Conservation (phyloP, 2,329 filamentous ascomycete species). For the Periglandula ipomoeae region DNA sequence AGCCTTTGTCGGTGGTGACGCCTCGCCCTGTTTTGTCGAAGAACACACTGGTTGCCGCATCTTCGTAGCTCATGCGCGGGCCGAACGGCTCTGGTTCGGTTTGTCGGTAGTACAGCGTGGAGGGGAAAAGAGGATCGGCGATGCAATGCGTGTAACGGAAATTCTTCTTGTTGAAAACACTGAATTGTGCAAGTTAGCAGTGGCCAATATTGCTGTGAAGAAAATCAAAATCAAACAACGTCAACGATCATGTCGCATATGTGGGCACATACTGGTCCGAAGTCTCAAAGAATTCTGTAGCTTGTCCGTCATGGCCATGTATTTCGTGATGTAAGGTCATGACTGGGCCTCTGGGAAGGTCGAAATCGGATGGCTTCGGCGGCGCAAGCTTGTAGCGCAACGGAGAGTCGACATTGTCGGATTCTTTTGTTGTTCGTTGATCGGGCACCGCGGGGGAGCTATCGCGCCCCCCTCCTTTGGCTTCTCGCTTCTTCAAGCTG, state of each 20-base stretch:
- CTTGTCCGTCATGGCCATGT: constrained; percentile 37
- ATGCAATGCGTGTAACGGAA: constrained; percentile 90
- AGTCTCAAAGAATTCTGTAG: constrained; percentile 51
- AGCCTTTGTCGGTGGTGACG: constrained; percentile 86
- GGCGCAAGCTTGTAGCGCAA: constrained; percentile 56
- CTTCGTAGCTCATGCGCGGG: constrained; percentile 84
- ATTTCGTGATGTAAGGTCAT: constrained; percentile 48
- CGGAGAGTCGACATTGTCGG: constrained; percentile 36
- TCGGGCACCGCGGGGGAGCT: constrained; percentile 50
- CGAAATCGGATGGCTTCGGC: constrained; percentile 53
- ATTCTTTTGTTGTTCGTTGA: constrained; percentile 33
- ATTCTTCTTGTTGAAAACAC: constrained; percentile 57
- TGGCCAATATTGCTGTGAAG: not conserved
- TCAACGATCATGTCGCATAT: not conserved
- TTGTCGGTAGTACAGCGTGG: constrained; percentile 80
- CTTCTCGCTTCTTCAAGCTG: constrained; percentile 58
- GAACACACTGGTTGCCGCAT: constrained; percentile 76
- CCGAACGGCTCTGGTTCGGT: constrained; percentile 79
- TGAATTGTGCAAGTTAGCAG: constrained; percentile 16
- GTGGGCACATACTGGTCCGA: constrained; percentile 49
- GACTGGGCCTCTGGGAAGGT: constrained; percentile 46
- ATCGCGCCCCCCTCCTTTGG: constrained; percentile 42
- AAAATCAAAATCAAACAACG: not conserved
- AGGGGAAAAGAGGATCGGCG: constrained; percentile 77
- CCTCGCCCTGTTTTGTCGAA: constrained; percentile 68